A percentile compares a stretch with the other conserved stretches of the same genome.
These are phyloP conservation scores for Pseudoneurospora amorphoporcata DNA, from an alignment of 495 filamentous ascomycete species.

Conservation along the genomic window DNA sequence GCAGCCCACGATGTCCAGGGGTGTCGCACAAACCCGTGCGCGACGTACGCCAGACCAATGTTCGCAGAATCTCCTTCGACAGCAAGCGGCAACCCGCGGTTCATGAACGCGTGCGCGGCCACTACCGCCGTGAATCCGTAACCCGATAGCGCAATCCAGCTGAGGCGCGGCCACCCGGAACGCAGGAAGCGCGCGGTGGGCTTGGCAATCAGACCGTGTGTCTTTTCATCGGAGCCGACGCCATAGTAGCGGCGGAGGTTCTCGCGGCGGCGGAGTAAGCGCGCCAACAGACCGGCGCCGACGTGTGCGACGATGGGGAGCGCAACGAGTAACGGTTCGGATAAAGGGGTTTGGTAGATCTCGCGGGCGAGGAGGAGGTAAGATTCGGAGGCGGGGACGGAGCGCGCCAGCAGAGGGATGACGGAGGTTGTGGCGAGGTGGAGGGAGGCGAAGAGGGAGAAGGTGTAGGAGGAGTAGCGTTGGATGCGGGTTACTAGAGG, in stretches of 20 bases:
- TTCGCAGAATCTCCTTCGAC: slow-evolving; percentile 77
- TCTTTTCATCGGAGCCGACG: slow-evolving; percentile 13
- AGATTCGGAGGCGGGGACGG: slow-evolving; percentile 45
- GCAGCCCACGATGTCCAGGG: slow-evolving; percentile 53
- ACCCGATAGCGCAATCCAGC: slow-evolving; percentile 54
- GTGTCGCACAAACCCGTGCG: slow-evolving; percentile 72
- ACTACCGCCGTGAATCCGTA: slow-evolving; percentile 55
- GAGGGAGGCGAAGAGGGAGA: slow-evolving; percentile 63
- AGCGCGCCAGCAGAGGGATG: slow-evolving; percentile 51
- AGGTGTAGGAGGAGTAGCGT: slow-evolving; percentile 79
- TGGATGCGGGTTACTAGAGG: slow-evolving; percentile 64
- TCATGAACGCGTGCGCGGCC: slow-evolving; percentile 57
- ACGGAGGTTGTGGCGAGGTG: slow-evolving; percentile 76
- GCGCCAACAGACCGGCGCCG: slow-evolving; percentile 61
- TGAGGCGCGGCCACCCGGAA: slow-evolving; percentile 58
- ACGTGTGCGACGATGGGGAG: slow-evolving; percentile 49
- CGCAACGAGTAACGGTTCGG: slow-evolving; percentile 53
- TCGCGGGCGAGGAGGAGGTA: slow-evolving; percentile 58
- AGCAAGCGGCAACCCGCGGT: slow-evolving; percentile 57
- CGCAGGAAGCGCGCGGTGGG: slow-evolving; percentile 21
- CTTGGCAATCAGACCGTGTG: slow-evolving; percentile 2
- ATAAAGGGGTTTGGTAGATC: slow-evolving; percentile 71
- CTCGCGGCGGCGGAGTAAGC: slow-evolving; percentile 55
- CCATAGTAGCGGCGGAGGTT: slow-evolving; percentile 62
- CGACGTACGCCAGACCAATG: slow-evolving; percentile 68